phyloP scores from a whole-genome alignment of 2,329 filamentous ascomycete species.

The Neobulgaria alba region DNA sequence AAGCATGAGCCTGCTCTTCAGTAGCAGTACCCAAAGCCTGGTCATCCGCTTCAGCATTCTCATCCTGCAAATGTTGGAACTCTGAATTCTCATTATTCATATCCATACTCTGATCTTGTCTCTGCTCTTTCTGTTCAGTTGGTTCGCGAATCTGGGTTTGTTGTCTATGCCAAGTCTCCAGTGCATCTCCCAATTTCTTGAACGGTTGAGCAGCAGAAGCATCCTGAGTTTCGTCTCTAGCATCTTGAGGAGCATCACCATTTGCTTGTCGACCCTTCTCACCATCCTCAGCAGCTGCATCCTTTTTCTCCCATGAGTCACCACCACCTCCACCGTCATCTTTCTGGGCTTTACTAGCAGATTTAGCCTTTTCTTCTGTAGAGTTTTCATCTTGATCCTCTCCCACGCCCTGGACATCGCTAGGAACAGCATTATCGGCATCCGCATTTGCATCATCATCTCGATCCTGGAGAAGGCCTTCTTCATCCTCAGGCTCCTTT shows the following conservation, averaged over 20 bases:
- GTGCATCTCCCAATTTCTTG: slow-evolving; percentile 86
- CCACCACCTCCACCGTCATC: slow-evolving; percentile 61
- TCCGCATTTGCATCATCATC: slow-evolving; percentile 43
- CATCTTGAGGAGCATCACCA: slow-evolving; percentile 32
- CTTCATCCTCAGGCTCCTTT: slow-evolving; percentile 43
- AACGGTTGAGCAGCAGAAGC: slow-evolving; percentile 59
- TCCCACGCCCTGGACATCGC: slow-evolving; percentile 54
- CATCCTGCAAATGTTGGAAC: slow-evolving; percentile 86
- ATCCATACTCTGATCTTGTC: slow-evolving; percentile 25
- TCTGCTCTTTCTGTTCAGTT: slow-evolving; percentile 42
- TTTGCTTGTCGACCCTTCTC: slow-evolving; percentile 38
- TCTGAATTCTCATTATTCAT: slow-evolving; percentile 69
- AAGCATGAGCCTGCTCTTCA: slow-evolving; percentile 75
- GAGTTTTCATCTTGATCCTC: slow-evolving; percentile 57
- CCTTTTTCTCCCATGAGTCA: slow-evolving; percentile 53
- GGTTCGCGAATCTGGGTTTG: slow-evolving; percentile 65
- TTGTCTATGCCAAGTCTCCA: slow-evolving; percentile 88
- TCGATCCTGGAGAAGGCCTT: slow-evolving; percentile 30
- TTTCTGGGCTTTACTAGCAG: slow-evolving; percentile 52
- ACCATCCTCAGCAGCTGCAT: slow-evolving; percentile 55
- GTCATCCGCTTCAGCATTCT: slow-evolving; percentile 72
- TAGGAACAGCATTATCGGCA: slow-evolving; percentile 54
- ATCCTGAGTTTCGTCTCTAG: slow-evolving; percentile 31
- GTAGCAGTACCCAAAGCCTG: slow-evolving; percentile 86
- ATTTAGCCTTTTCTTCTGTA: slow-evolving; percentile 52